These are phyloP conservation scores for Pestalotiopsis sp. DNA, from an alignment of 2,329 filamentous ascomycete species.

Conservation along the genomic window DNA sequence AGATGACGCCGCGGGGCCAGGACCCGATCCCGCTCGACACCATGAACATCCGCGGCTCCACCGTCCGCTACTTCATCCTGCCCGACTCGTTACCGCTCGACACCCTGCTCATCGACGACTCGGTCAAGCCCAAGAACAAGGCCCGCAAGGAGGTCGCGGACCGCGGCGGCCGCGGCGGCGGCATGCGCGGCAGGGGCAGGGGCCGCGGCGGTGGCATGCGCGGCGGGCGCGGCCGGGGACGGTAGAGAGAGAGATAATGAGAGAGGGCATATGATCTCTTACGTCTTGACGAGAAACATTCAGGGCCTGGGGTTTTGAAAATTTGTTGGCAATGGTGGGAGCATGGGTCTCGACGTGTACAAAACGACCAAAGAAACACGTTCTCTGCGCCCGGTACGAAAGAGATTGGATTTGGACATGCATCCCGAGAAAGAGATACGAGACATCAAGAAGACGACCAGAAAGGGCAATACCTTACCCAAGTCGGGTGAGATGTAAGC, in stretches of 20 bases:
- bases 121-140: constrained; percentile 99
- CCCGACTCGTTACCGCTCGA: constrained; percentile 94
- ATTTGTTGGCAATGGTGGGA: neutral
- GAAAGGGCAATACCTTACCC: neutral
- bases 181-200: constrained; percentile 50
- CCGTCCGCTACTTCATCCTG: constrained; percentile 94
- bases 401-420: neutral
- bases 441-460: neutral
- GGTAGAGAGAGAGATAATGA: neutral
- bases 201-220: constrained; percentile 22
- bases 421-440: neutral
- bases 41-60: constrained; percentile 95
- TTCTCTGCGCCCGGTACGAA: neutral
- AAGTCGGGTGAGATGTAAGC: neutral
- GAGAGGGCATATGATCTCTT: neutral
- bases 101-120: constrained; percentile 92
- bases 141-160: constrained; percentile 83
- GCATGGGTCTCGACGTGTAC: neutral
- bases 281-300: neutral
- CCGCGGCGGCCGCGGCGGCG: constrained; percentile 58
- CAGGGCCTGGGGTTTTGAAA: neutral
- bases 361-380: neutral
- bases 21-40: constrained; percentile 87
- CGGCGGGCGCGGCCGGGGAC: constrained; percentile 19
- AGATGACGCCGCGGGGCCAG: constrained; percentile 90